These are phyloP conservation scores for Vigna trinervia DNA, from an alignment of 306 rosid species.

Conservation along the genomic window DNA sequence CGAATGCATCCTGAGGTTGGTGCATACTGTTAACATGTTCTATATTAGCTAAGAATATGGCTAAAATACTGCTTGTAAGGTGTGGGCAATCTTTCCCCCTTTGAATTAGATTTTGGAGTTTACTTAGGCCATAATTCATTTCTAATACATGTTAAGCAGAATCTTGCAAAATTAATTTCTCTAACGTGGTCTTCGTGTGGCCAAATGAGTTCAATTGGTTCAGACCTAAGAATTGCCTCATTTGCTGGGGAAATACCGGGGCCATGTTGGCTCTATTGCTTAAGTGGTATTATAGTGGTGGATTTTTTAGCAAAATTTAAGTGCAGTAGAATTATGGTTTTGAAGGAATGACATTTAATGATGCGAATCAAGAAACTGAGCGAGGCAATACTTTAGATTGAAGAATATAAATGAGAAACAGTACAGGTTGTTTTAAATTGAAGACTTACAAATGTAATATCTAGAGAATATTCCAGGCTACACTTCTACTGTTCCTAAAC, in stretches of 20 bases:
- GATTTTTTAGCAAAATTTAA: slow-evolving; percentile 19
- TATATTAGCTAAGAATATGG: not conserved
- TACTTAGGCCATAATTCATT: not conserved
- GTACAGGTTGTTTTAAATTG: slow-evolving; percentile 17
- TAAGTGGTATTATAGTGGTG: not conserved
- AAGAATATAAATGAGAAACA: not conserved
- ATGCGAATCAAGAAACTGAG: not conserved
- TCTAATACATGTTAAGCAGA: slow-evolving; percentile 10
- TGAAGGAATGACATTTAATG: slow-evolving; percentile 29
- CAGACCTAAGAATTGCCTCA: not conserved
- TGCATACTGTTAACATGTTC: slow-evolving; percentile 30
- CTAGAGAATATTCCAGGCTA: slow-evolving; percentile 10
- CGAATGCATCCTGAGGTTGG: slow-evolving; percentile 99
- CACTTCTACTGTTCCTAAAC: not conserved
- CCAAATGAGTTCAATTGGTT: slow-evolving; percentile 34
- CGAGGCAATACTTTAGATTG: slow-evolving; percentile 11
- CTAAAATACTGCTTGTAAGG: not conserved
- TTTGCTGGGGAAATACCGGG: not conserved
- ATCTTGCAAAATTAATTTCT: slow-evolving; percentile 32
- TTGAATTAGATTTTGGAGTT: slow-evolving; percentile 1
- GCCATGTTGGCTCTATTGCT: slow-evolving; percentile 6
- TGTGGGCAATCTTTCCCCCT: not conserved
- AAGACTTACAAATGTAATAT: not conserved
- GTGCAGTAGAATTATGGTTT: not conserved
- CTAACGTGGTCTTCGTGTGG: slow-evolving; percentile 13